Percentiles rank a stretch among this genome's conserved stretches.
Conservation (phyloP, 2,329 filamentous ascomycete species). For the Penicillium sp. region DNA sequence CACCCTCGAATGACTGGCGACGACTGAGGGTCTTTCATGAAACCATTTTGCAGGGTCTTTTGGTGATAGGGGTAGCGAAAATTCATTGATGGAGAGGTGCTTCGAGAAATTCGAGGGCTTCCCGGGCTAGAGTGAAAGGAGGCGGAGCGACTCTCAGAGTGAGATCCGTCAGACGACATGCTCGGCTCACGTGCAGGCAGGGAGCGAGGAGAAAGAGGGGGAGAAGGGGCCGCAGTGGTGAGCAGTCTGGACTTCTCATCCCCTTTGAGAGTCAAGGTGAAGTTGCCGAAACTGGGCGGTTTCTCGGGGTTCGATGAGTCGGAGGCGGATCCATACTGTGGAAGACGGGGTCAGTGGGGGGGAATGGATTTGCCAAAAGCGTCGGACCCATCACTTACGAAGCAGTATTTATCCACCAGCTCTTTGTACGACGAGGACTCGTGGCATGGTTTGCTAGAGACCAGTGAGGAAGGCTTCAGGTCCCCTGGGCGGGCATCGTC, state of each 20-base stretch:
- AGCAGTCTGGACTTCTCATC: constrained; percentile 9
- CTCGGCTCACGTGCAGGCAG: constrained; percentile 12
- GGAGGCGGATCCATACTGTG: constrained; percentile 48
- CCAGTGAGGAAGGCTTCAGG: constrained; percentile 49
- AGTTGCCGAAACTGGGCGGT: constrained; percentile 8
- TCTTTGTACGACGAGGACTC: constrained; percentile 91
- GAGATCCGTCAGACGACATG: constrained; percentile 5
- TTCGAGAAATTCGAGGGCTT: constrained; percentile 16
- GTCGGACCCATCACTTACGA: constrained; percentile 64
- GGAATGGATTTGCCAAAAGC: background rate
- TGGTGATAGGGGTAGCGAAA: constrained; percentile 22
- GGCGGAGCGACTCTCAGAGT: constrained; percentile 4
- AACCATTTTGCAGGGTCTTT: constrained; percentile 13
- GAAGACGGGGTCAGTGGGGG: constrained; percentile 4
- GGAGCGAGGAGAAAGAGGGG: constrained; percentile 23
- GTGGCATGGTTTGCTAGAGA: constrained; percentile 61
- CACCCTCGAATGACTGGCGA: constrained; percentile 25
- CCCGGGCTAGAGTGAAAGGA: constrained; percentile 1
- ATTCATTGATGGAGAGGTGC: constrained; percentile 18
- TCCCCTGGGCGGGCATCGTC: constrained; percentile 16
- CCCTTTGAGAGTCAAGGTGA: constrained; percentile 10
- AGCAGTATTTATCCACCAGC: constrained; percentile 98
- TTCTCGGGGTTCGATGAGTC: constrained; percentile 20
- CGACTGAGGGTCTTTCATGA: constrained; percentile 22
- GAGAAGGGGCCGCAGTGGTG: constrained; percentile 17